Percentiles rank a stretch among this genome's conserved stretches.
Evolutionary conservation across 805 yeast genomes (phyloP).

Genomic region (Lipomyces kockii): DNA sequence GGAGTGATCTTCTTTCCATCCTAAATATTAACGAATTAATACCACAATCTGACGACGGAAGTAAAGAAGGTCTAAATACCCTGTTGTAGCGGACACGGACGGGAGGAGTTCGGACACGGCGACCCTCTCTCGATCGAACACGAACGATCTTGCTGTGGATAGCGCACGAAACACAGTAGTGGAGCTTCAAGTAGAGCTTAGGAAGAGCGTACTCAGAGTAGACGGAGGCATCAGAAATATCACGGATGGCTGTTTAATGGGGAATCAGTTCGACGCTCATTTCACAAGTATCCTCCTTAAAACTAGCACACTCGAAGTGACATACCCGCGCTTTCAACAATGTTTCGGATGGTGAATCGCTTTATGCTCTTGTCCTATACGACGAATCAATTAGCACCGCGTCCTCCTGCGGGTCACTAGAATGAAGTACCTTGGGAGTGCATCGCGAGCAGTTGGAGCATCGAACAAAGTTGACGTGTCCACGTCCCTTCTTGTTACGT

Average conservation of each 20-base stretch:
- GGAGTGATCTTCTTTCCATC: constrained; percentile 94
- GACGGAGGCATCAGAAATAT: constrained; percentile 98
- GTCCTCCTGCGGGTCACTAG: neutral
- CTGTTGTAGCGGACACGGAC: constrained; percentile 98
- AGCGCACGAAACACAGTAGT: constrained; percentile 99
- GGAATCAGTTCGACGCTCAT: neutral
- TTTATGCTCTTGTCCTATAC: constrained; percentile 93
- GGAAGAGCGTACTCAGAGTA: constrained; percentile 99
- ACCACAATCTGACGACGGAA: neutral
- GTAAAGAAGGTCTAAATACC: constrained; percentile 30
- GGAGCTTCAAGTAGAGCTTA: constrained; percentile 99
- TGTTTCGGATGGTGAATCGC: constrained; percentile 99
- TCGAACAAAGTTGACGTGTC: constrained; percentile 99
- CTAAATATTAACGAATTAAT: constrained; percentile 3
- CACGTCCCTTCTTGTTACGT: constrained; percentile 99
- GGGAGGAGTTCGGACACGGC: constrained; percentile 99
- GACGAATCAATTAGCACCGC: neutral
- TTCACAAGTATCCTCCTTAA: neutral
- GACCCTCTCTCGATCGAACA: constrained; percentile 98
- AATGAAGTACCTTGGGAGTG: constrained; percentile 74
- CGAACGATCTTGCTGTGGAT: constrained; percentile 99
- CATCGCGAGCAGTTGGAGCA: constrained; percentile 99
- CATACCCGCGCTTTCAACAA: constrained; percentile 93
- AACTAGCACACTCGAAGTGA: neutral
- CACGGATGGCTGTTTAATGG: constrained; percentile 75